Conservation (phyloP, 805 yeast species). For the Novakomyces olei region DNA sequence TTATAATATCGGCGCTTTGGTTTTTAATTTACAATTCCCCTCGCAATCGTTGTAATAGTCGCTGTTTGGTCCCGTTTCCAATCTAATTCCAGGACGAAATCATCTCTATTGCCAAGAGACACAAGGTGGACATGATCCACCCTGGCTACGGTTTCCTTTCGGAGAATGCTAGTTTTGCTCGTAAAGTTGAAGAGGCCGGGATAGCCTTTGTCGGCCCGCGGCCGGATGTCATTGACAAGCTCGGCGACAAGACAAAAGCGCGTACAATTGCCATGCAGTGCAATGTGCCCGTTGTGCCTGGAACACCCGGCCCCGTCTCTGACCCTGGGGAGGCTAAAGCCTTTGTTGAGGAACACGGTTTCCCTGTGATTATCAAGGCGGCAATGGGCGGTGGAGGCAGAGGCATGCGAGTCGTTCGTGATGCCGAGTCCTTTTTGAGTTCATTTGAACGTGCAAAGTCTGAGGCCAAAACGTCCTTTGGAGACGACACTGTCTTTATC, state of each 20-base stretch:
- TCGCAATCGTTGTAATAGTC: no score
- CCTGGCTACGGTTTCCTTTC: slow-evolving; percentile 84
- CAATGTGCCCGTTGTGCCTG: slow-evolving; percentile 85
- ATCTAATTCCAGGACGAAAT: no score
- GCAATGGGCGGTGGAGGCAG: slow-evolving; percentile 99
- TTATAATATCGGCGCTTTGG: no score
- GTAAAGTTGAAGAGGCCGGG: slow-evolving; percentile 73
- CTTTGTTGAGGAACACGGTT: slow-evolving; percentile 71
- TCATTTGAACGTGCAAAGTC: slow-evolving; percentile 86
- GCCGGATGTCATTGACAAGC: slow-evolving; percentile 66
- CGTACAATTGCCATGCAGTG: slow-evolving; percentile 64
- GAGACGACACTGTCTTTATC: slow-evolving; percentile 94
- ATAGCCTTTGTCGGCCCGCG: slow-evolving; percentile 94
- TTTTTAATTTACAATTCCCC: no score
- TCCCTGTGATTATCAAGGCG: slow-evolving; percentile 92
- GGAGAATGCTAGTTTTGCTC: slow-evolving; percentile 83
- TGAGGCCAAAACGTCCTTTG: slow-evolving; percentile 89
- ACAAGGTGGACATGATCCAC: slow-evolving; percentile 66
- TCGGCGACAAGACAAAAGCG: slow-evolving; percentile 93
- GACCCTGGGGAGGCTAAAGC: slow-evolving; percentile 50
- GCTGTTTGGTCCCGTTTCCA: no score
- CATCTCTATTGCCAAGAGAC: slow-evolving; percentile 58
- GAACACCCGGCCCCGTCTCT: slow-evolving; percentile 92
- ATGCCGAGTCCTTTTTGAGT: slow-evolving; percentile 79
- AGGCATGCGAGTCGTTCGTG: slow-evolving; percentile 97